Percentiles rank a stretch among this genome's conserved stretches.
Conservation (phyloP, 139 green algal species). For the Pleodorina starrii region DNA sequence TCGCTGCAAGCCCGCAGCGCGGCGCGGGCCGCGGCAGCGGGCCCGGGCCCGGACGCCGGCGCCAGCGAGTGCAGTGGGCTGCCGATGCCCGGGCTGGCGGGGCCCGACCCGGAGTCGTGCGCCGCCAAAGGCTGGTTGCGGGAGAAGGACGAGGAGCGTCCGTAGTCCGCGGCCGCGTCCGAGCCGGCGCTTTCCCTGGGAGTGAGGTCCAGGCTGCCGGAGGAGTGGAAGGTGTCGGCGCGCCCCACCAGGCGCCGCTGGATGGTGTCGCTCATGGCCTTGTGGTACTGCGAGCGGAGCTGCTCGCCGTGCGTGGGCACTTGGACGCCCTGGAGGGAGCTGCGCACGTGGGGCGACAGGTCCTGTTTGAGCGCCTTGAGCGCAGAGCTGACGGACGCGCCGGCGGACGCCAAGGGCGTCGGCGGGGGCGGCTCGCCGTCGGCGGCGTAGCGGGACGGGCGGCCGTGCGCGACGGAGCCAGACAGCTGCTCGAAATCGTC, state of each 20-base stretch:
- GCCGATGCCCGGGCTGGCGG: neutral
- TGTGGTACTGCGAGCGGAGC: neutral
- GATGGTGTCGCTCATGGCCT: neutral
- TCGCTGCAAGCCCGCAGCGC: neutral
- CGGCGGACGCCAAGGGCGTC: neutral
- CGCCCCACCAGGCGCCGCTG: slow-evolving; percentile 35
- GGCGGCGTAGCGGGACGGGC: neutral
- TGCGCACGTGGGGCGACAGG: slow-evolving; percentile 4
- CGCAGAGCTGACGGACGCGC: neutral
- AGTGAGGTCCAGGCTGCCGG: neutral
- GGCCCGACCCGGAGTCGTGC: neutral
- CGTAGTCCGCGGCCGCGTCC: neutral
- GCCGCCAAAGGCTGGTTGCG: neutral
- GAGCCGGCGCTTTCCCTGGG: neutral
- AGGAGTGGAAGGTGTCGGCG: neutral
- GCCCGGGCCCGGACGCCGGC: neutral
- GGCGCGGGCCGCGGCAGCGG: neutral
- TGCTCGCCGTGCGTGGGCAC: slow-evolving; percentile 20
- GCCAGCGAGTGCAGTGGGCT: neutral
- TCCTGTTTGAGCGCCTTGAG: slow-evolving; percentile 6
- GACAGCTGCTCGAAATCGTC: neutral
- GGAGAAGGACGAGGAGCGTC: neutral
- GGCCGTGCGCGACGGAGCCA: neutral
- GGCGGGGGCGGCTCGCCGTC: neutral
- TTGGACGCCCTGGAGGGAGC: neutral